These are phyloP conservation scores for Fusarium sarcochroum DNA, from an alignment of 2,329 filamentous ascomycete species.

Conservation along the genomic window DNA sequence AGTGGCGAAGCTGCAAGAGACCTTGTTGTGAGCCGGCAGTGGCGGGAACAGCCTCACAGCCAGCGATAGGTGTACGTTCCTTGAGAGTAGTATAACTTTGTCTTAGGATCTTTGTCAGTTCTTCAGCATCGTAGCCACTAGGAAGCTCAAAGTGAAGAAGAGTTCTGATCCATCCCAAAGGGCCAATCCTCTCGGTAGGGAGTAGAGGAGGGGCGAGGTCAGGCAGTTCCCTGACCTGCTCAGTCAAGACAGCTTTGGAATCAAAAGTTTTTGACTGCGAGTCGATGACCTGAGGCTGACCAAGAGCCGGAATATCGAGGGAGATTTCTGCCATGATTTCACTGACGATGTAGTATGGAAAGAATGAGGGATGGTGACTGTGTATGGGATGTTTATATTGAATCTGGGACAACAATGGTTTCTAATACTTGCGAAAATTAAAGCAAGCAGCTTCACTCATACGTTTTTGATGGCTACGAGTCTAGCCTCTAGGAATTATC, in stretches of 20 bases:
- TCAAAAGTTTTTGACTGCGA: no score
- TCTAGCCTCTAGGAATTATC: neutral
- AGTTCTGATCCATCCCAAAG: constrained; percentile 21
- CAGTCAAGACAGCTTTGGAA: neutral
- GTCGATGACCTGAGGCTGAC: constrained; percentile 3
- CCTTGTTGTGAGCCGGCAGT: constrained; percentile 6
- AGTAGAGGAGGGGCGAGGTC: constrained; percentile 25
- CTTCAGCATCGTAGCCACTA: neutral
- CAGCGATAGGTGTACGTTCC: constrained; percentile 10
- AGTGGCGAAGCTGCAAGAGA: constrained; percentile 15
- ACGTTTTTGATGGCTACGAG: neutral
- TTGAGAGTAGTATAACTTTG: constrained; percentile 8
- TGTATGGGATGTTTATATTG: neutral
- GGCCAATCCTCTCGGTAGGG: constrained; percentile 22
- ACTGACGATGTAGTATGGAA: neutral
- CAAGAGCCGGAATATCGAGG: constrained; percentile 1
- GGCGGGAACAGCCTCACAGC: constrained; percentile 13
- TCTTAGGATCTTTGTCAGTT: neutral
- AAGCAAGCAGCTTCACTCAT: neutral
- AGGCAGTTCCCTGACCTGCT: constrained; percentile 2
- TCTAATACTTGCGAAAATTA: constrained; percentile 24
- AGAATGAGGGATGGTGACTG: neutral
- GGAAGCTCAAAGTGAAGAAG: constrained; percentile 20
- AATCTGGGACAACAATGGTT: neutral
- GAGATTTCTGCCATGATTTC: constrained; percentile 14